These are phyloP conservation scores for Sporothrix brunneoviolacea DNA, from an alignment of 2,329 filamentous ascomycete genomes.

Conservation along the genomic window DNA sequence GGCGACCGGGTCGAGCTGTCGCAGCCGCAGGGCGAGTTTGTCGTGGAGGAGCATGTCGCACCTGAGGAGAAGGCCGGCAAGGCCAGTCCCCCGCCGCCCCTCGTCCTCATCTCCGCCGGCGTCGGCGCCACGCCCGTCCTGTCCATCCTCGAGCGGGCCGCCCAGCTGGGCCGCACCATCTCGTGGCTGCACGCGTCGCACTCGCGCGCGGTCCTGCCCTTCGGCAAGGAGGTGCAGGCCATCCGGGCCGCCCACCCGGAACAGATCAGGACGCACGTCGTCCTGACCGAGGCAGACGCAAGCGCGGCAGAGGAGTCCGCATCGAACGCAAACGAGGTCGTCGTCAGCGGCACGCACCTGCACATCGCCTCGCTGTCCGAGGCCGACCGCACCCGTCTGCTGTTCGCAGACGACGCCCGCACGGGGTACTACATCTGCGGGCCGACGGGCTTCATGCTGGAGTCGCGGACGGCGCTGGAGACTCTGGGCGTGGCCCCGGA, in stretches of 20 bases:
- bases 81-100: conserved; percentile 35
- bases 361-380: conserved; percentile 49
- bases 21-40: conserved; percentile 55
- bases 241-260: conserved; percentile 33
- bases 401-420: conserved; percentile 47
- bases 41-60: conserved; percentile 40
- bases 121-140: conserved; percentile 63
- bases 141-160: conserved; percentile 55
- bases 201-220: conserved; percentile 45
- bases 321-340: conserved; percentile 28
- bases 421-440: conserved; percentile 69
- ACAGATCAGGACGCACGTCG: conserved; percentile 49
- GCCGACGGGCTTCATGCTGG: conserved; percentile 62
- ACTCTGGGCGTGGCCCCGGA: conserved; percentile 49
- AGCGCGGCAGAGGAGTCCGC: conserved; percentile 29
- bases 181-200: conserved; percentile 59
- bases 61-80: conserved; percentile 21
- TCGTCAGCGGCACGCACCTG: conserved; percentile 45
- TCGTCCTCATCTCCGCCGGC: conserved; percentile 61
- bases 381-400: conserved; percentile 42
- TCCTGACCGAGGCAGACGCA: conserved; percentile 39
- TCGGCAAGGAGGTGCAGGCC: conserved; percentile 41
- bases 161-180: conserved; percentile 37
- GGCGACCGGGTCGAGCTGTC: conserved; percentile 50
- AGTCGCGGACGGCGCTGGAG: conserved; percentile 46